phyloP scores from a whole-genome alignment of 352 stramenopile species.

The Globisporangium uncinulatum region DNA sequence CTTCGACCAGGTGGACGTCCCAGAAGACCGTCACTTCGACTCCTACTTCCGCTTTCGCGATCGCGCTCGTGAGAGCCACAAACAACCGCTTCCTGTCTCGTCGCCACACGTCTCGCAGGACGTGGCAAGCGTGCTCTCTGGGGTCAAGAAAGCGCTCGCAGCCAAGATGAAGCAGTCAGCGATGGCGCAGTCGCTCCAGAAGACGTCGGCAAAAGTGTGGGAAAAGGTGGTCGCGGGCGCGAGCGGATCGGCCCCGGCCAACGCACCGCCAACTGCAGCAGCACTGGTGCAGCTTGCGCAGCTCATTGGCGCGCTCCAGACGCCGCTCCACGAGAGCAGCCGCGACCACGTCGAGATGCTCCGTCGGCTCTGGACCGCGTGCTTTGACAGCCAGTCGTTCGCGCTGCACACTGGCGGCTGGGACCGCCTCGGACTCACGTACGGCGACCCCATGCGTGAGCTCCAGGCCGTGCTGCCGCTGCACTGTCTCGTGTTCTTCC shows the following conservation, averaged over 20 bases:
- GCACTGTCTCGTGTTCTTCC: constrained; percentile 81
- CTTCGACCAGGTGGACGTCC: constrained; percentile 41
- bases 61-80: too few species aligned
- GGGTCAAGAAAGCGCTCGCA: constrained; percentile 73
- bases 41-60: constrained; percentile 56
- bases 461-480: constrained; percentile 67
- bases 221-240: constrained; percentile 51
- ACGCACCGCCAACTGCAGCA: constrained; percentile 45
- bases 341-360: constrained; percentile 71
- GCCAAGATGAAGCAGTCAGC: constrained; percentile 77
- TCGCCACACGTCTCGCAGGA: constrained; percentile 28
- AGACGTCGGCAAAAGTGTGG: constrained; percentile 66
- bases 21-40: constrained; percentile 60
- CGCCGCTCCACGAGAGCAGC: constrained; percentile 45
- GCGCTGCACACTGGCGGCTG: constrained; percentile 35
- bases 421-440: constrained; percentile 57
- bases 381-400: constrained; percentile 65
- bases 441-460: constrained; percentile 62
- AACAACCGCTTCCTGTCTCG: background rate
- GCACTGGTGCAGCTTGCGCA: constrained; percentile 65
- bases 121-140: constrained; percentile 54
- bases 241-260: constrained; percentile 14
- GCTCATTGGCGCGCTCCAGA: constrained; percentile 57
- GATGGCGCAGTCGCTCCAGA: constrained; percentile 66
- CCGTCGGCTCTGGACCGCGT: constrained; percentile 58